phyloP scores from a whole-genome alignment of 208 protist genomes.

The Trypanosoma boissoni region DNA sequence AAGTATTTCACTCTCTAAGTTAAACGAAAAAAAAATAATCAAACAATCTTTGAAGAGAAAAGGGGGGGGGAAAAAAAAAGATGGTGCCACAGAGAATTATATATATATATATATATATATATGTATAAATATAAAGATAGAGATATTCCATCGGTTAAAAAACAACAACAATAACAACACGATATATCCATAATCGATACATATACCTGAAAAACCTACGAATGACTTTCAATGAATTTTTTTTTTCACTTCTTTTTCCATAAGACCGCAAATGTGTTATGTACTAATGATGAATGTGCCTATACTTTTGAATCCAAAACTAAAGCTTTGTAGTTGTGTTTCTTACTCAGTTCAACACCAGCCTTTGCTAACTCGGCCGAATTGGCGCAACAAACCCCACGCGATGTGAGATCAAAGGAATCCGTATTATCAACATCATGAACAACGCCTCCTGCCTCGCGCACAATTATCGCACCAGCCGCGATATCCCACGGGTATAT shows the following conservation, averaged over 20 bases:
- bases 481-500: constrained; percentile 77
- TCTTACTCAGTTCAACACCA: constrained; percentile 49
- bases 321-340: constrained; percentile 54
- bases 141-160: too few relatives aligned
- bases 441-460: constrained; percentile 86
- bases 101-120: too few relatives aligned
- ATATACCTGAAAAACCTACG: background rate
- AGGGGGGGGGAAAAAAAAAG: constrained; percentile 1
- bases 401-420: constrained; percentile 46
- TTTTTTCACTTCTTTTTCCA: too few relatives aligned
- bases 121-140: too few relatives aligned
- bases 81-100: too few relatives aligned
- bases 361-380: constrained; percentile 44
- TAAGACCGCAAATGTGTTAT: too few relatives aligned
- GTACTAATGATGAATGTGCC: background rate
- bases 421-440: constrained; percentile 74
- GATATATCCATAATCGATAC: too few relatives aligned
- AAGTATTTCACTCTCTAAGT: too few relatives aligned
- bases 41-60: constrained; percentile 1
- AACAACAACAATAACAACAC: too few relatives aligned
- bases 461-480: constrained; percentile 79
- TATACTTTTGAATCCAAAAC: constrained; percentile 18
- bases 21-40: background rate
- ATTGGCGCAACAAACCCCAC: constrained; percentile 71
- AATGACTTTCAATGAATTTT: too few relatives aligned